A percentile compares a stretch with the other conserved stretches of the same genome.
Conservation (phyloP, 2,329 filamentous ascomycete species). For the Fusarium sp. region DNA sequence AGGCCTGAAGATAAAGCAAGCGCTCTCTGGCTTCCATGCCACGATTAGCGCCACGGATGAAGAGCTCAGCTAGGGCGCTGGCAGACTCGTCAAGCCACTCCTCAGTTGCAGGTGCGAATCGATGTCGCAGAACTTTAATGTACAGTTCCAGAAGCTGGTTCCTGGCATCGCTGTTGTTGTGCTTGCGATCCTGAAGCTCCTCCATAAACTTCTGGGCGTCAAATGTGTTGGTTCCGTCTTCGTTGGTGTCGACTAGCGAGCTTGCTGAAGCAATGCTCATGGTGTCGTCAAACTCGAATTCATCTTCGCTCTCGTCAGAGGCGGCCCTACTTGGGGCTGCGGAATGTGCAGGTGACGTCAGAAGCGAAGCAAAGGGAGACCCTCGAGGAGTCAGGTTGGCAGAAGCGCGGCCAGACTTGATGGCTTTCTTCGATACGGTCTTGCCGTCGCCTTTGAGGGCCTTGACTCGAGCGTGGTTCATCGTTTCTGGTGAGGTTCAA, state of each 20-base stretch:
- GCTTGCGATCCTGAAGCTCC: slow-evolving; percentile 80
- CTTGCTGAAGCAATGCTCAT: slow-evolving; percentile 59
- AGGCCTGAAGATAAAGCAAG: slow-evolving; percentile 76
- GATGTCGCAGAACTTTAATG: slow-evolving; percentile 67
- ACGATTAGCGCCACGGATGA: slow-evolving; percentile 78
- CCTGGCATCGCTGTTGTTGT: slow-evolving; percentile 78
- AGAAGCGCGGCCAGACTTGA: slow-evolving; percentile 70
- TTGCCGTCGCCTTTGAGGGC: slow-evolving; percentile 78
- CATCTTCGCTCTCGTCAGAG: slow-evolving; percentile 72
- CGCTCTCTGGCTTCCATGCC: slow-evolving; percentile 78
- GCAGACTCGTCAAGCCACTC: slow-evolving; percentile 69
- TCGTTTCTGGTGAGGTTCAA: slow-evolving; percentile 48
- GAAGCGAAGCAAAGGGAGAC: slow-evolving; percentile 70
- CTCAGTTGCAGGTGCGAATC: slow-evolving; percentile 53
- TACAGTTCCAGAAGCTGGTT: slow-evolving; percentile 61
- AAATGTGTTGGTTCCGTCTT: slow-evolving; percentile 76
- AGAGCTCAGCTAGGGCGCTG: slow-evolving; percentile 70
- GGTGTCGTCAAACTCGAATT: slow-evolving; percentile 61
- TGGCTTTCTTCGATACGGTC: slow-evolving; percentile 77
- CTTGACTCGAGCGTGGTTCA: slow-evolving; percentile 77
- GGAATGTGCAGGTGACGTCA: slow-evolving; percentile 70
- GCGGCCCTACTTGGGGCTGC: slow-evolving; percentile 71
- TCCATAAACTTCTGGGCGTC: slow-evolving; percentile 73
- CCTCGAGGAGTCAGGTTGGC: slow-evolving; percentile 68
- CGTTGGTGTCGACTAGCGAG: slow-evolving; percentile 66